A percentile compares a stretch with the other conserved stretches of the same genome.
Conservation (phyloP, 2,329 filamentous ascomycete genomes). For the Calonectria multiphialidica region DNA sequence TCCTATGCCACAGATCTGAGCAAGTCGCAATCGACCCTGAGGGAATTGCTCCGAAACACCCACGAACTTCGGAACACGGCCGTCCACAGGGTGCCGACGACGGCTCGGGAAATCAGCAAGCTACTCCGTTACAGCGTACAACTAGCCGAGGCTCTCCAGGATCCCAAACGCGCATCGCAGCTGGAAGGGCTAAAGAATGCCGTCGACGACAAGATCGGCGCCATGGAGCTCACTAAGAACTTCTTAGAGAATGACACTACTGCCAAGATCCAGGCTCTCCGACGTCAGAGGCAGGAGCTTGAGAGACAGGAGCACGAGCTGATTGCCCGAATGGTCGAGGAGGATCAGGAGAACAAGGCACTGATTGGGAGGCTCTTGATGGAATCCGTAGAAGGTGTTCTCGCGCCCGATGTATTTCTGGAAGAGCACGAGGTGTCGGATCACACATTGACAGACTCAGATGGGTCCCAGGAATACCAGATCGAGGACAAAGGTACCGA, state of each 20-base stretch:
- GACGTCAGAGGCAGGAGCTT: conserved; percentile 4
- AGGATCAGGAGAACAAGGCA: neutral
- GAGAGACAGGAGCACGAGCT: conserved; percentile 4
- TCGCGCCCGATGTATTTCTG: neutral
- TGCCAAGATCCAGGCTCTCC: neutral
- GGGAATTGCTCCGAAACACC: neutral
- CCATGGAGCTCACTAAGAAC: conserved; percentile 11
- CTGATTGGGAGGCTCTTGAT: neutral
- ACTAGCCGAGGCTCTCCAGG: neutral
- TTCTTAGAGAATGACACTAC: conserved; percentile 1
- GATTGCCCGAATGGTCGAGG: neutral
- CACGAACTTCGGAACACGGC: conserved; percentile 6
- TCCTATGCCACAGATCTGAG: neutral
- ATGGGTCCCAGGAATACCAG: neutral
- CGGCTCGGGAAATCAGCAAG: conserved; percentile 2
- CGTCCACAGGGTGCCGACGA: conserved; percentile 4
- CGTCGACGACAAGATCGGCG: neutral
- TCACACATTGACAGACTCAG: neutral
- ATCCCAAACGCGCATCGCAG: neutral
- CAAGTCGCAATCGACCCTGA: neutral
- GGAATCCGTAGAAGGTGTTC: neutral
- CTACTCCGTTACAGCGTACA: neutral
- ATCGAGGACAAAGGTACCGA: neutral
- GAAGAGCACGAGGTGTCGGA: neutral
- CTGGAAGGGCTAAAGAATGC: neutral